Base-by-base conservation (phyloP, 768 basidiomycete species). In the Cystobasidiopsis lactophilus region DNA sequence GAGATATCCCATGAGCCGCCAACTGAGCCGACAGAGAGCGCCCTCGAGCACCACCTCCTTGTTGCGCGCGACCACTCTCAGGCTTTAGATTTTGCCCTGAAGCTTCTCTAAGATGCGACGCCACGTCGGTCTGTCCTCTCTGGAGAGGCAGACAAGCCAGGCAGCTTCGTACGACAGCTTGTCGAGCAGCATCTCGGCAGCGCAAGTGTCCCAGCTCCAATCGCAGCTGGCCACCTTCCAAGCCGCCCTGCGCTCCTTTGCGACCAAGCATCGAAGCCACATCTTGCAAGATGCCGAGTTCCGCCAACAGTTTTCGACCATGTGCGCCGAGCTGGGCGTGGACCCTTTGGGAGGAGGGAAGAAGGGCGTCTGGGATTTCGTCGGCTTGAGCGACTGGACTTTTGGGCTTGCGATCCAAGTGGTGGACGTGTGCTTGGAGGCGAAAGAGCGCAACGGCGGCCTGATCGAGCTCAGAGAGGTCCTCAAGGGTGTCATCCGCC, bases 281-380 rank as follows among this genome's bases (percentile, higher is more conserved):
- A 95, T 98, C 63, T 75, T 77, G 53, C 71, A 72, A 48, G 82
- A 91, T 59, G 85, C 91, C 1, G 73, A 74, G 2, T 89, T 98
- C 65, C 75, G 93, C 3, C 81, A 80, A 71, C 80, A 77, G 19
- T 96, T 96, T 68, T 84, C 88, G 59, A 80, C 84, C 54, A 93
- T 98, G 85, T 98, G 93, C 64, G 75, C 81, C 2, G 78, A 80
- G 16, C 83, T 98, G 52, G 86, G 86, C 30, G 85, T 98, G 23
- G 93, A 96, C 65, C 89, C 91, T 1, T 75, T 95, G 21, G 64
- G 63, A 0, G 62, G 62, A 3, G 62, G 62, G 0, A 54, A 31
- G 10, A 57, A 60, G 26, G 85, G 85, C 2, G 83, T 84, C 77
- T 93, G 86, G 85, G 79, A 80, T 2, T 69, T 86, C 62, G 74